Evolutionary conservation across 495 filamentous ascomycete genomes (phyloP), one percentile per base, ranked within the genome.

Genomic region (Annulohypoxylon bovei): DNA sequence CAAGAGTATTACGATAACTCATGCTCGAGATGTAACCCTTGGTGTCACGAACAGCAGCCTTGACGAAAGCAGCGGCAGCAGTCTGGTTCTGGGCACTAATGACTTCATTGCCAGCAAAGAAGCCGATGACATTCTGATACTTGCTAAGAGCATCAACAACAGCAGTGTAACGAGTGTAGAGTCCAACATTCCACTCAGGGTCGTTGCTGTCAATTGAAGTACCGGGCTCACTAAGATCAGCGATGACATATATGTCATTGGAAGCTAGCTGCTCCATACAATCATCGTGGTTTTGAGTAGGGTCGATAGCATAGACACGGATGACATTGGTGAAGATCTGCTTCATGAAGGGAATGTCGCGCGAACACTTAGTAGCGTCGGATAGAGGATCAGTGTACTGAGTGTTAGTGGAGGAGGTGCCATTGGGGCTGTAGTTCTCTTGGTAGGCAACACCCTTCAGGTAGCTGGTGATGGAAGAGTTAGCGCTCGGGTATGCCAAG

Each of bases 101-200:
- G 62, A 98, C 94, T 81, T 99, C 95, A 77, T 99, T 98, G 62
- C 95, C 95, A 50, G 94, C 95, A 79, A 98, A 98, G 89, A 98
- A 99, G 70, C 95, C 95, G 56, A 99, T 86, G 39, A 90, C 88
- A 79, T 99, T 99, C 78, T 83, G 88, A 83, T 97, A 98, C 65
- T 90, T 85, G 46, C 84, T 80, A 66, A 99, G 76, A 50, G 86
- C 81, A 73, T 99, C 94, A 56, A 99, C 83, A 25, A 99, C 95
- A 7, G 76, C 79, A 58, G 91, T 91, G 82, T 99, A 99, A 47
- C 92, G 89, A 7, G 82, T 76, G 81, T 89, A 96, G 39, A 97
- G 85, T 4, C 82, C 82, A 46, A 88, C 86, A 61, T 90, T 87
- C 95, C 95, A 98, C 16, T 73, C 62, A 8, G 95, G 92, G 58